Percentiles rank a stretch among this genome's conserved stretches.
These are phyloP conservation scores for Trifolium fragiferum DNA, from an alignment of 306 rosid species.

Conservation along the genomic window DNA sequence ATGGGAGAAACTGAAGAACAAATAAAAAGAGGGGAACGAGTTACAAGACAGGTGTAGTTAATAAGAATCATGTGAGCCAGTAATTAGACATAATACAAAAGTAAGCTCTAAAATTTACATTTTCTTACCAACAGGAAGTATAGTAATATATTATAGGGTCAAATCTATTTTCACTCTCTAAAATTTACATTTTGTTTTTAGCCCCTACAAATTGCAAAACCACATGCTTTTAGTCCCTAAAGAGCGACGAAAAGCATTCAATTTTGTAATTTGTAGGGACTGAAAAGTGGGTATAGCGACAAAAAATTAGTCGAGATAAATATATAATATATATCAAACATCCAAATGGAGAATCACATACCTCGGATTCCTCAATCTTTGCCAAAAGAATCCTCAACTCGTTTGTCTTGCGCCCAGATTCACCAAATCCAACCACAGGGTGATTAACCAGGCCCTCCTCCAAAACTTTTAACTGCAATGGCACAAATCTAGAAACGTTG, in stretches of 20 bases:
- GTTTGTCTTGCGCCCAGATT: constrained; percentile 84
- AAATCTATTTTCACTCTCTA: background rate
- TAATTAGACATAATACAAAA: constrained; percentile 23
- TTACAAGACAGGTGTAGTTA: background rate
- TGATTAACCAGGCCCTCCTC: constrained; percentile 97
- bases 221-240: background rate
- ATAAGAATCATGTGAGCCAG: constrained; percentile 36
- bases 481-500: constrained; percentile 45
- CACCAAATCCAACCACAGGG: constrained; percentile 92
- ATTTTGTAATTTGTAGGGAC: background rate
- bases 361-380: constrained; percentile 98
- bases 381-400: constrained; percentile 92
- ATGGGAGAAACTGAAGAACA: constrained; percentile 77
- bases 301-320: background rate
- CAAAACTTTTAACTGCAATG: constrained; percentile 75
- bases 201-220: background rate
- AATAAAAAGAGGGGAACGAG: constrained; percentile 29
- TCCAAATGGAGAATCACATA: constrained; percentile 40
- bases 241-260: background rate
- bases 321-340: constrained; percentile 6
- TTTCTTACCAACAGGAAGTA: constrained; percentile 8
- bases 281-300: background rate
- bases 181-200: background rate
- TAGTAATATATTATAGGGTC: background rate
- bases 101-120: too few relatives aligned